Base-by-base conservation (phyloP, 2,329 filamentous ascomycete genomes). In the Ophiostoma himal-ulmi region DNA sequence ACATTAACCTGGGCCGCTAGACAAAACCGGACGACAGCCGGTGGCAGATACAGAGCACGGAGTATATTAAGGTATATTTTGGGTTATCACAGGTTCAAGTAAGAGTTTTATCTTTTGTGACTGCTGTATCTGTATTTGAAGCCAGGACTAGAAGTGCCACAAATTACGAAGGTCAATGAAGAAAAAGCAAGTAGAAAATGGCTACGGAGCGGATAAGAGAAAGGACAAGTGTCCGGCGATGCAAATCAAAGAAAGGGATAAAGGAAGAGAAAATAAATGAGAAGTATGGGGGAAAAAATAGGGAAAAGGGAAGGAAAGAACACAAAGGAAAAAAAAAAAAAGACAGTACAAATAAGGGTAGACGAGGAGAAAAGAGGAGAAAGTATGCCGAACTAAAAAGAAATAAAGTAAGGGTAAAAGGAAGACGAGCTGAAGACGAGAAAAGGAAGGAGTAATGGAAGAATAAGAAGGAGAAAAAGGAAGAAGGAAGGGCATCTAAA, bases 101-200 rank as follows among this genome's bases (percentile, higher is more conserved):
- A 8, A 48, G 17, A 20, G 20, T 20, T 5, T 62, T 30, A 13
- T 22, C 22, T 26, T 17, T 34, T 17, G 30, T 34, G 7, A n/a
- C 34, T 62, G 57, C 14, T 17, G 30, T 62, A 14, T 36, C 22
- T 60, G 30, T 11, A 11, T n/a, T 64, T n/a, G n/a, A 11, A 11
- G n/a, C n/a, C 37, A 3, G 14, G 6, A 20, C 34, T 36, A 36
- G 60, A 17, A 20, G 60, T 64, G 30, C 34, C 60, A 20, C 34
- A 64, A 64, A n/a, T 64, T 37, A 64, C 60, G 14, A 64, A 20
- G 60, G 34, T 64, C 20, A n/a, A 20, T 36, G n/a, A 57, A 57
- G 60, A 20, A 39, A 37, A 30, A 36, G 57, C 20, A 37, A 64
- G 60, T 36, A 64, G 60, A 64, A 64, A 64, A 64, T 36, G 17